phyloP scores from a whole-genome alignment of 2,329 filamentous ascomycete species.

The Trichoderma polysporum region DNA sequence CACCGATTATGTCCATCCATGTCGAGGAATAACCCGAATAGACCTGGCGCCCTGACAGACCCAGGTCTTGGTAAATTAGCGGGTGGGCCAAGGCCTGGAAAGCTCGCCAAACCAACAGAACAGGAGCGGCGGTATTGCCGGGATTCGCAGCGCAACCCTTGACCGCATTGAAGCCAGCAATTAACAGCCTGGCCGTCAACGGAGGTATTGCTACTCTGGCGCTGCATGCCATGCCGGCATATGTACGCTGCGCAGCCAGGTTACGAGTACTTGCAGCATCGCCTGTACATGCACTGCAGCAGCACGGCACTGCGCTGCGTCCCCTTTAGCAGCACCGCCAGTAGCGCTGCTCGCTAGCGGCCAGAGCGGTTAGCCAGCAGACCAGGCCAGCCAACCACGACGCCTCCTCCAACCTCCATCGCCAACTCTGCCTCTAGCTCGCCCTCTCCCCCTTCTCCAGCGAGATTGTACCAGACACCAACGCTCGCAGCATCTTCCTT shows the following conservation, averaged over 20 bases:
- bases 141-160: slow-evolving; percentile 2
- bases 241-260: not conserved
- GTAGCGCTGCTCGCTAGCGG: slow-evolving; percentile 15
- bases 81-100: slow-evolving; percentile 16
- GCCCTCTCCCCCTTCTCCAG: slow-evolving; percentile 12
- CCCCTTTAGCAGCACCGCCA: slow-evolving; percentile 9
- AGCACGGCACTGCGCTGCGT: slow-evolving; percentile 1
- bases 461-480: not conserved
- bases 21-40: slow-evolving; percentile 13
- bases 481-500: not conserved
- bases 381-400: slow-evolving; percentile 10
- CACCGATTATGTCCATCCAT: slow-evolving; percentile 4
- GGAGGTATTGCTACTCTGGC: not conserved
- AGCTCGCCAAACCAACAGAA: not conserved
- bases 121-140: slow-evolving; percentile 4
- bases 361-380: not conserved
- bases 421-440: slow-evolving; percentile 17
- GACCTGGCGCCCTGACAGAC: slow-evolving; percentile 1
- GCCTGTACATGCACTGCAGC: not conserved
- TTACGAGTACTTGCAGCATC: not conserved
- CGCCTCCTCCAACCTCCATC: slow-evolving; percentile 8
- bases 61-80: slow-evolving; percentile 15
- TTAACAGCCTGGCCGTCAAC: not conserved
- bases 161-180: not conserved
- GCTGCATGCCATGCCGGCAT: not conserved